These are phyloP conservation scores for Collariella sp. DNA, from an alignment of 495 filamentous ascomycete species.

Conservation along the genomic window DNA sequence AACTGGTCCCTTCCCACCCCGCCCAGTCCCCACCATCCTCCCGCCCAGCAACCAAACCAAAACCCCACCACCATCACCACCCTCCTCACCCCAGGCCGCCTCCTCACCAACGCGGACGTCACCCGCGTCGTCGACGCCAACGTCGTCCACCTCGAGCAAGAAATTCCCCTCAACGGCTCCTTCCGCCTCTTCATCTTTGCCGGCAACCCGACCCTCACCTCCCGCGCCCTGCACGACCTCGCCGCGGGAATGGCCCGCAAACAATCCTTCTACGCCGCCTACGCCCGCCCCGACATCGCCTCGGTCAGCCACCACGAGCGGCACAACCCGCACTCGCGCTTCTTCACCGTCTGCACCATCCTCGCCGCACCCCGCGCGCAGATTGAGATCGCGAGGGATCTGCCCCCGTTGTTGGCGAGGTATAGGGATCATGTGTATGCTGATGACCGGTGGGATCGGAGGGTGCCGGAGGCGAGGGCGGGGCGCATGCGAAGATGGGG, in stretches of 20 bases:
- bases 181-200: constrained; percentile 82
- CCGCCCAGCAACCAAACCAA: too few relatives aligned
- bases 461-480: constrained; percentile 57
- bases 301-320: constrained; percentile 68
- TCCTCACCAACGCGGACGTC: constrained; percentile 66
- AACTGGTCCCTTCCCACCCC: constrained; percentile 61
- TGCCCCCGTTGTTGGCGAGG: constrained; percentile 59
- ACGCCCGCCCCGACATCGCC: constrained; percentile 51
- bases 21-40: constrained; percentile 62
- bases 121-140: constrained; percentile 80
- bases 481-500: constrained; percentile 83
- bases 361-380: constrained; percentile 54
- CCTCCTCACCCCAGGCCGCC: constrained; percentile 57
- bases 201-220: constrained; percentile 52
- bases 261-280: constrained; percentile 59
- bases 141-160: constrained; percentile 79
- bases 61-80: constrained; percentile 50
- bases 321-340: constrained; percentile 72
- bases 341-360: constrained; percentile 69
- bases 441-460: constrained; percentile 69
- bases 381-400: constrained; percentile 54
- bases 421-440: constrained; percentile 82
- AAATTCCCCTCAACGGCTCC: constrained; percentile 76
- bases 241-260: constrained; percentile 54
- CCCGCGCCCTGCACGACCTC: constrained; percentile 58